A percentile compares a stretch with the other conserved stretches of the same genome.
These are phyloP conservation scores for Phytophthora sansomeana DNA, from an alignment of 352 stramenopile species.

Conservation along the genomic window DNA sequence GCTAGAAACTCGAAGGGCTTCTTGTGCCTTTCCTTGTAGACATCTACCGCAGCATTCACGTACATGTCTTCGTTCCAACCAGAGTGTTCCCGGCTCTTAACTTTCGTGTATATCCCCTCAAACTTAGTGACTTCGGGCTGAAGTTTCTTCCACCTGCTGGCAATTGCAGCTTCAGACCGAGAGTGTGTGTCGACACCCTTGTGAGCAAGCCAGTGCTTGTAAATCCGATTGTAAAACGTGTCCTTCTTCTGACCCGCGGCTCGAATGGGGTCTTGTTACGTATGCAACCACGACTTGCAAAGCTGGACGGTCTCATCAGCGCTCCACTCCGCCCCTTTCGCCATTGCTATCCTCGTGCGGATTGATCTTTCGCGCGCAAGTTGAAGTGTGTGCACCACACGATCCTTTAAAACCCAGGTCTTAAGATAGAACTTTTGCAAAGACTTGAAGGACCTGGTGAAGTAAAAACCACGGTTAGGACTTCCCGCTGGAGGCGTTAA, in stretches of 20 bases:
- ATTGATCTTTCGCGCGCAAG: background rate
- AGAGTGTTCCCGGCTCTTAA: background rate
- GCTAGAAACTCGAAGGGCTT: constrained; percentile 4
- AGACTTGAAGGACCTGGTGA: background rate
- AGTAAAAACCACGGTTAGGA: constrained; percentile 8
- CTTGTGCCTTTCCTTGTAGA: constrained; percentile 10
- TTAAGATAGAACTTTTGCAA: no score
- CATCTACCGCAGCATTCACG: background rate
- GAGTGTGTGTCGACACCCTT: background rate
- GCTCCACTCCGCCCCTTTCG: background rate
- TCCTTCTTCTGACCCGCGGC: no score
- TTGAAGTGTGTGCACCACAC: no score
- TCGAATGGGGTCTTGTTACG: no score
- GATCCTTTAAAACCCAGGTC: background rate
- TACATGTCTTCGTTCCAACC: constrained; percentile 9
- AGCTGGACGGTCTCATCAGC: no score
- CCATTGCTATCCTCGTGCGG: background rate
- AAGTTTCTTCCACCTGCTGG: constrained; percentile 18
- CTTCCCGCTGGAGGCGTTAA: constrained; percentile 4
- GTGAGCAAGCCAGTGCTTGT: background rate
- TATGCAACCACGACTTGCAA: no score
- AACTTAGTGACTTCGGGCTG: no score
- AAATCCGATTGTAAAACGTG: background rate
- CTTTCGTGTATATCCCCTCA: constrained; percentile 7
- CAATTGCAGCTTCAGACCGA: background rate